Evolutionary conservation across 2,329 filamentous ascomycete genomes (phyloP).

Genomic region (Dothideomycetes sp.): DNA sequence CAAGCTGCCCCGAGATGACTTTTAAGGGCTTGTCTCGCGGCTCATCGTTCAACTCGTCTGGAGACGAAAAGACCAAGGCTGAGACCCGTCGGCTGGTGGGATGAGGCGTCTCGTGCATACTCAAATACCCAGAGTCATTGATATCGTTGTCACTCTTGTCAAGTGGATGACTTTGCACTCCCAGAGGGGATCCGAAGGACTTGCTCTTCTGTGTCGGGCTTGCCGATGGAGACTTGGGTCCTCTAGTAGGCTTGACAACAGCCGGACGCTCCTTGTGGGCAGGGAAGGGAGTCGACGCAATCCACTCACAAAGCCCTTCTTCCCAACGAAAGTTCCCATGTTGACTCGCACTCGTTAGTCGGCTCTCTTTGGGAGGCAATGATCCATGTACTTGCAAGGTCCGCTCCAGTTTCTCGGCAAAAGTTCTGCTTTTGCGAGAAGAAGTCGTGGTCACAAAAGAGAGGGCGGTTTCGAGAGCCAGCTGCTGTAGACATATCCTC

Average conservation of each 20-base stretch:
- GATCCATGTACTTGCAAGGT: constrained; percentile 20
- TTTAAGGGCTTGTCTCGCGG: too few relatives aligned
- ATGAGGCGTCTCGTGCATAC: neutral
- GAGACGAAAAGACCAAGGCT: neutral
- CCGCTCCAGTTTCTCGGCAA: constrained; percentile 20
- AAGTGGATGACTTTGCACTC: too few relatives aligned
- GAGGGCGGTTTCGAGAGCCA: constrained; percentile 24
- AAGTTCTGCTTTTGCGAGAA: constrained; percentile 17
- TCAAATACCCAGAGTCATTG: constrained; percentile 7
- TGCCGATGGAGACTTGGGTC: too few relatives aligned
- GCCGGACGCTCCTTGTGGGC: neutral
- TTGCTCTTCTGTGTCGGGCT: too few relatives aligned
- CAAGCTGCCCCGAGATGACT: too few relatives aligned
- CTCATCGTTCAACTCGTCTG: constrained; percentile 4
- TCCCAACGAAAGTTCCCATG: constrained; percentile 27
- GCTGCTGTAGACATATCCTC: constrained; percentile 18
- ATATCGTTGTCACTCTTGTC: neutral
- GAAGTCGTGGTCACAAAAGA: constrained; percentile 25
- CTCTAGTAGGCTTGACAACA: too few relatives aligned
- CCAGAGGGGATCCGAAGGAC: too few relatives aligned
- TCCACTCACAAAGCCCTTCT: constrained; percentile 35
- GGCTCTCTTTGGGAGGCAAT: constrained; percentile 13
- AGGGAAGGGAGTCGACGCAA: constrained; percentile 27
- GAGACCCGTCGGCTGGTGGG: neutral
- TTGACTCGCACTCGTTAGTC: neutral